Evolutionary conservation across 805 yeast genomes (phyloP).

Genomic region (Pichia insulana): DNA sequence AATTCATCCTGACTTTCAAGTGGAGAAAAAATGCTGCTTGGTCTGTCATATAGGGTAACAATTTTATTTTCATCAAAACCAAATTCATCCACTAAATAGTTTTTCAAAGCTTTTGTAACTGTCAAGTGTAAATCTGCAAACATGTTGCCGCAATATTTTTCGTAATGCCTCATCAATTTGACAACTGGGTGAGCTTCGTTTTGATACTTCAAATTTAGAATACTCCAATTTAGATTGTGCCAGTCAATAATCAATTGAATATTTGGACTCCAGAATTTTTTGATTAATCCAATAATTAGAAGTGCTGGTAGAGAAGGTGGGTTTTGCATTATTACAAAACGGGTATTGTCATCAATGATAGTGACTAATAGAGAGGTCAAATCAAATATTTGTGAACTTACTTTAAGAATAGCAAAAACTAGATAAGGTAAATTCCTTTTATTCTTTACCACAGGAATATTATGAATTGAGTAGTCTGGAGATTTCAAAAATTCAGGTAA

Average conservation of each 20-base stretch:
- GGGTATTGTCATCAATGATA: slow-evolving; percentile 50
- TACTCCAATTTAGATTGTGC: slow-evolving; percentile 90
- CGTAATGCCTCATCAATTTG: slow-evolving; percentile 50
- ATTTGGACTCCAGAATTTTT: slow-evolving; percentile 34
- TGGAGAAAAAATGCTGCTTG: slow-evolving; percentile 62
- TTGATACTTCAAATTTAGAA: slow-evolving; percentile 56
- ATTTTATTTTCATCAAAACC: slow-evolving; percentile 40
- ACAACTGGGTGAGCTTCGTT: slow-evolving; percentile 55
- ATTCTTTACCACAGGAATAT: slow-evolving; percentile 36
- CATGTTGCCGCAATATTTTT: slow-evolving; percentile 45
- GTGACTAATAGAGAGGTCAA: slow-evolving; percentile 41
- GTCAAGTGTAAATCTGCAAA: slow-evolving; percentile 68
- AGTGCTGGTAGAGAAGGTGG: slow-evolving; percentile 90
- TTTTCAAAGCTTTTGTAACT: slow-evolving; percentile 69
- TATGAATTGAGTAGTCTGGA: slow-evolving; percentile 38
- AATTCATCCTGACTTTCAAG: slow-evolving; percentile 23
- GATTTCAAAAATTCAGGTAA: slow-evolving; percentile 44
- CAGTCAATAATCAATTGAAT: slow-evolving; percentile 78
- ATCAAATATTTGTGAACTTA: slow-evolving; percentile 42
- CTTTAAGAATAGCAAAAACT: slow-evolving; percentile 51
- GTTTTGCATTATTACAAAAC: slow-evolving; percentile 70
- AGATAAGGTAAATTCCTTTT: slow-evolving; percentile 39
- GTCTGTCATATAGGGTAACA: slow-evolving; percentile 75
- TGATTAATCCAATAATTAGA: slow-evolving; percentile 49
- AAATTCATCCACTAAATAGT: slow-evolving; percentile 48